phyloP scores from a whole-genome alignment of 768 basidiomycete genomes.

The Auricularia cornea region DNA sequence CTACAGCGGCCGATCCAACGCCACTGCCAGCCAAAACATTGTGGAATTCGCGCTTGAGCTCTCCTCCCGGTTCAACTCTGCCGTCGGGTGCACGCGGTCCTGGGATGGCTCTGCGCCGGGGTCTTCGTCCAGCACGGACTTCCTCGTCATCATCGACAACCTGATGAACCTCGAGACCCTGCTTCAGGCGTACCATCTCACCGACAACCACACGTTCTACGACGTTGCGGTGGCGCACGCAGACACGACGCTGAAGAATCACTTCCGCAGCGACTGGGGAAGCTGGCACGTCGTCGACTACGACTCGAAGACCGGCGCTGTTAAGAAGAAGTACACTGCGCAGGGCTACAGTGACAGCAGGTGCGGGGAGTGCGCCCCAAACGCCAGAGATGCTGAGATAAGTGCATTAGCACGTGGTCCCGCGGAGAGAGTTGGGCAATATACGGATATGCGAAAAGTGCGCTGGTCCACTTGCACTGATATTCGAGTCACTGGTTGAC shows the following conservation, averaged over 20 bases:
- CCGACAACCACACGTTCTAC: constrained; percentile 48
- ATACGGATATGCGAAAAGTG: constrained; percentile 62
- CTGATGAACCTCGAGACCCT: constrained; percentile 63
- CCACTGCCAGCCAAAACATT: constrained; percentile 46
- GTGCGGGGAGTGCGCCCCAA: constrained; percentile 7
- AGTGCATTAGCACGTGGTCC: constrained; percentile 58
- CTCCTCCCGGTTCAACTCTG: constrained; percentile 47
- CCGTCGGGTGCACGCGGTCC: constrained; percentile 34
- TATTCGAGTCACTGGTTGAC: not conserved
- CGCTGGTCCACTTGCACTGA: constrained; percentile 12
- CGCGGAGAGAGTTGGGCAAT: constrained; percentile 68
- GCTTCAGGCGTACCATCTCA: constrained; percentile 25
- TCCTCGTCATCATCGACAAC: constrained; percentile 60
- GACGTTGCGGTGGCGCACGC: constrained; percentile 58
- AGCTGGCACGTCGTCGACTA: constrained; percentile 44
- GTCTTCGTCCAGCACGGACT: not conserved
- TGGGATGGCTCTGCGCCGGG: not conserved
- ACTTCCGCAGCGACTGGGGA: constrained; percentile 34
- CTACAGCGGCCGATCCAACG: constrained; percentile 46
- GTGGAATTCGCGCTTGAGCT: constrained; percentile 50
- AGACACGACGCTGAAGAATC: constrained; percentile 57
- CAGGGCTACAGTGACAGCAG: constrained; percentile 53
- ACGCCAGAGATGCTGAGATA: not conserved
- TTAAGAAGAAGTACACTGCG: constrained; percentile 46
- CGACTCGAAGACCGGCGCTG: constrained; percentile 52